These are phyloP conservation scores for Corniculantispora saksenae DNA, from an alignment of 2,329 filamentous ascomycete genomes.

Conservation along the genomic window DNA sequence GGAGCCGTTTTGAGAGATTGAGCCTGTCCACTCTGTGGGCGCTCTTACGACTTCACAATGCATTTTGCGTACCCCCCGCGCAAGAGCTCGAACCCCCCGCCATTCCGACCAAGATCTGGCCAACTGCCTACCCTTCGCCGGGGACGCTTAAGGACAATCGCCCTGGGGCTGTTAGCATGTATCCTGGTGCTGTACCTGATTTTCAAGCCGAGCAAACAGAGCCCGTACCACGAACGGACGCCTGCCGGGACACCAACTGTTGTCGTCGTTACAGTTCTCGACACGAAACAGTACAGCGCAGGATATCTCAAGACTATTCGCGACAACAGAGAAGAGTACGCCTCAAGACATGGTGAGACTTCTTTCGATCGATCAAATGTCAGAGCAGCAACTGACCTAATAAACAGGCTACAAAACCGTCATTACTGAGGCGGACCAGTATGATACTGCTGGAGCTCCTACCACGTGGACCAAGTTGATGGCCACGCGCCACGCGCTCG, in stretches of 20 bases:
- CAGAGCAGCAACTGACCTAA: background rate
- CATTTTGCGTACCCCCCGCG: conserved; percentile 88
- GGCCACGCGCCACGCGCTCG: conserved; percentile 85
- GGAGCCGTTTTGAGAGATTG: background rate
- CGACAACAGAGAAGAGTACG: conserved; percentile 83
- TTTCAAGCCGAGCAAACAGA: conserved; percentile 36
- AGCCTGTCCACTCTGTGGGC: background rate
- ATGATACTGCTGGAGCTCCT: conserved; percentile 64
- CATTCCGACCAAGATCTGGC: conserved; percentile 65
- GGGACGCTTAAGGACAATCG: conserved; percentile 61
- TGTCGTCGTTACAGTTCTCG: conserved; percentile 84
- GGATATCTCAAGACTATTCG: conserved; percentile 73
- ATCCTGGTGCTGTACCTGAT: conserved; percentile 64
- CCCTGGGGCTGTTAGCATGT: conserved; percentile 54
- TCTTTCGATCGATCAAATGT: background rate
- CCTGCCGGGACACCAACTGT: conserved; percentile 60
- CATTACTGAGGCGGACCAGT: conserved; percentile 75
- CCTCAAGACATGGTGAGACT: conserved; percentile 73
- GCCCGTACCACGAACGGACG: conserved; percentile 37
- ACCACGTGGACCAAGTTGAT: conserved; percentile 76
- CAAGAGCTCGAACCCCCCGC: conserved; percentile 75
- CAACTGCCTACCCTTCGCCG: conserved; percentile 56
- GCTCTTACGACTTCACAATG: conserved; percentile 51
- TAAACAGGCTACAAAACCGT: conserved; percentile 78
- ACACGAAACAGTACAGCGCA: conserved; percentile 62